Evolutionary conservation across 306 rosid species (phyloP), one percentile per base, ranked within the genome.

Genomic region (Phaseolus lunatus): DNA sequence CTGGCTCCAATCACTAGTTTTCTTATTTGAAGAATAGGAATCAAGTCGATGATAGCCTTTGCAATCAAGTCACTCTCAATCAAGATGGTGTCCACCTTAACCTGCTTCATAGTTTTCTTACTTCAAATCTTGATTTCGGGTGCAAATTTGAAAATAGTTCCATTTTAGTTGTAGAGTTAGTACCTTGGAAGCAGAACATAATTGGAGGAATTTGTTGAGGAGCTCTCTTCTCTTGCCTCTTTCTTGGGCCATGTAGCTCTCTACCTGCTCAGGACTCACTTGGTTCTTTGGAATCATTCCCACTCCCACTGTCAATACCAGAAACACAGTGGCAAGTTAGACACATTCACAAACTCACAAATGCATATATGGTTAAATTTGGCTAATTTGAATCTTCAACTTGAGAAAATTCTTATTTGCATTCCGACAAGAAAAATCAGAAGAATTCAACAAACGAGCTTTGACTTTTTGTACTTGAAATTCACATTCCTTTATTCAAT

Each of bases 201-300:
- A 73, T 18, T 86, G 83, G 26, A 94, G 53, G 81, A 81, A 90
- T 74, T 81, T 91, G 23, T 90, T 82, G 43, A 94, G 94, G 16
- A 91, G 84, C 33, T 86, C 88, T 81, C 90, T 86, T 45, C 89
- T 87, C 78, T 89, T 93, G 75, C 84, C 87, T 78, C 89, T 82
- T 86, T 94, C 94, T 81, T 90, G 89, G n/a, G 89, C 86, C 88
- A 84, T 76, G 69, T 83, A 84, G 71, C 43, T 87, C 58, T 90
- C 90, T 14, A 94, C 86, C 56, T 87, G 97, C 78, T 84, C 84
- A 64, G 82, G 54, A 82, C 86, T 91, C 81, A 93, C 97, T 85
- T 91, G 97, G 22, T 61, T 84, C 80, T 84, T 85, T 24, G 97
- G 96, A 63, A 93, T 72, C 90, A 86, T 90, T 85, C 98, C 98